Percentiles rank a stretch among this genome's conserved stretches.
phyloP scores from a whole-genome alignment of 2,329 filamentous ascomycete species.

The Verticillium tricorpus region DNA sequence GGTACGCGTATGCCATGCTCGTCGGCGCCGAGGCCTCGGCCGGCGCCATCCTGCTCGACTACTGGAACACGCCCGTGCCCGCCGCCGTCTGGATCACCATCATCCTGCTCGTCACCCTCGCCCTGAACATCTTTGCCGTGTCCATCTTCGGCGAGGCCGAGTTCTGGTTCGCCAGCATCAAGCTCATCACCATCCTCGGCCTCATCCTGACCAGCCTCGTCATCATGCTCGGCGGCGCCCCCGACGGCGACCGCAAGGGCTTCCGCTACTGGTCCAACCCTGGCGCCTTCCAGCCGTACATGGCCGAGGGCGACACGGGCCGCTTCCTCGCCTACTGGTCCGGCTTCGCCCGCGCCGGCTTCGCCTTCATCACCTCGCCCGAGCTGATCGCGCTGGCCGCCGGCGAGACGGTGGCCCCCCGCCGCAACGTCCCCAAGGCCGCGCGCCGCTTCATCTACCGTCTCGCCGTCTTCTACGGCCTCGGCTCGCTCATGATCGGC shows the following conservation, averaged over 20 bases:
- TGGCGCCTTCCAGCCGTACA: conserved; percentile 43
- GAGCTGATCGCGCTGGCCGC: conserved; percentile 62
- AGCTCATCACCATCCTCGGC: conserved; percentile 54
- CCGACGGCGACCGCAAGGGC: conserved; percentile 39
- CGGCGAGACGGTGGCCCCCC: conserved; percentile 60
- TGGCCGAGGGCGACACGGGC: conserved; percentile 39
- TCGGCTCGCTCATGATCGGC: conserved; percentile 58
- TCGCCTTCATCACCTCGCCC: conserved; percentile 58
- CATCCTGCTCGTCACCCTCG: conserved; percentile 47
- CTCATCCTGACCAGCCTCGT: conserved; percentile 53
- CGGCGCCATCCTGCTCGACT: conserved; percentile 53
- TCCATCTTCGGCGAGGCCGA: conserved; percentile 57
- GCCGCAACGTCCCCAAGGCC: conserved; percentile 62
- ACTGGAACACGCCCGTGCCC: conserved; percentile 50
- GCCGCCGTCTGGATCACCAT: conserved; percentile 57
- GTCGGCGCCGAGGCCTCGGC: conserved; percentile 55
- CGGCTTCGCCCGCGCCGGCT: conserved; percentile 52
- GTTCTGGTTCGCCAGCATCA: conserved; percentile 58
- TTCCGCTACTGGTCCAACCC: conserved; percentile 33
- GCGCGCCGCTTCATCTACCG: conserved; percentile 58
- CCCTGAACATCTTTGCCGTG: conserved; percentile 54
- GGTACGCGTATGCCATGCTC: conserved; percentile 56
- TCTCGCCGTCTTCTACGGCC: conserved; percentile 58
- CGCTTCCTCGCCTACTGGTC: conserved; percentile 56
- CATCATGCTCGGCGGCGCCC: conserved; percentile 52